Evolutionary conservation across 306 rosid genomes (phyloP), one percentile per base, ranked within the genome.

Genomic region (Biancaea sappan): DNA sequence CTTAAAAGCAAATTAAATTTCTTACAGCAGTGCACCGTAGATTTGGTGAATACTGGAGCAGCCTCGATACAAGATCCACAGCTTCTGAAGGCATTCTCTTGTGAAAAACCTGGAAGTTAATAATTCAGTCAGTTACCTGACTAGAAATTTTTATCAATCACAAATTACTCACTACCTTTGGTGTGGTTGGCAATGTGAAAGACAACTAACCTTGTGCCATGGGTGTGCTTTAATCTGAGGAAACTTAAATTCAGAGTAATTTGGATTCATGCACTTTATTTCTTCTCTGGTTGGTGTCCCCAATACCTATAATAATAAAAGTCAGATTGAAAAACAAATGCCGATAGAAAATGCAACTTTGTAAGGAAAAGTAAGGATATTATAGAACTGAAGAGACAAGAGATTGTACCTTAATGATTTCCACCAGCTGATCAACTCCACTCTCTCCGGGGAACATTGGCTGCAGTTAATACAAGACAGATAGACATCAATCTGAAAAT

Each of bases 161-260:
- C 18, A 44, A 48, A 44, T 59, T 25, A 50, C 18, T 47, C 19
- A 34, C 53, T 18, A 8, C 19, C 6, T 48, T 16, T 6, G 19
- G 16, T 29, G 58, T 35, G 31, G 38, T 25, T 26, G 16, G 18
- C 7, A 18, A 35, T 3, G n/a, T 11, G 54, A 70, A 53, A 61
- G 14, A 41, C 54, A 35, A 38, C 83, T 52, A 78, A 90, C 96
- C 98, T 93, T 93, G 82, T 93, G 98, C 98, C 96, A 93, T 0
- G 98, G 98, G 76, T 93, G 98, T 9, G 93, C 97, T 84, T 93
- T 93, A 66, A 93, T 93, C 77, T 93, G 98, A 77, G 97, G 98
- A 79, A 93, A 93, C 86, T 88, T 93, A 60, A 85, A 93, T 68
- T 93, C 97, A 1, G 85, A 88, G 84, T 93, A 93, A 80, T 88